These are phyloP conservation scores for Dendryphion nanum DNA, from an alignment of 2,329 filamentous ascomycete species.

Conservation along the genomic window DNA sequence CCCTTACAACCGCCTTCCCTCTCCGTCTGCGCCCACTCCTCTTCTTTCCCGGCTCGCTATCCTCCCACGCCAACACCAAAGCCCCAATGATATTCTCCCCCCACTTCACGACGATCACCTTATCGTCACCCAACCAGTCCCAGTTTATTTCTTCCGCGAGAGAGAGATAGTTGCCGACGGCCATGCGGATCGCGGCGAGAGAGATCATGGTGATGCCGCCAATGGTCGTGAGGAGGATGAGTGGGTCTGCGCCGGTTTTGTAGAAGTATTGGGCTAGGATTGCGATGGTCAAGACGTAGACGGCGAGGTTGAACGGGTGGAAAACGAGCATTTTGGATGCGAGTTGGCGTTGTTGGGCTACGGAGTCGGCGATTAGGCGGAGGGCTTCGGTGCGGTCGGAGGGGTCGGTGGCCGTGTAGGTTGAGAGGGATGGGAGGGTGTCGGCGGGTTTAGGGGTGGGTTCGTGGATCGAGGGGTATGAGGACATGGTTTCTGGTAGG, in stretches of 20 bases:
- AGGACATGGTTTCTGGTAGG: slow-evolving; percentile 32
- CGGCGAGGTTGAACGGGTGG: slow-evolving; percentile 38
- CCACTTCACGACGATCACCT: slow-evolving; percentile 62
- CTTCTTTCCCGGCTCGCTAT: slow-evolving; percentile 44
- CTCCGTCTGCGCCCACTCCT: slow-evolving; percentile 48
- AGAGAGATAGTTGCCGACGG: slow-evolving; percentile 61
- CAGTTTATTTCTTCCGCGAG: slow-evolving; percentile 61
- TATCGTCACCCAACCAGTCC: slow-evolving; percentile 59
- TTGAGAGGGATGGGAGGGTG: slow-evolving; percentile 58
- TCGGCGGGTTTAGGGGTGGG: slow-evolving; percentile 17
- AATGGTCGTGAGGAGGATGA: slow-evolving; percentile 57
- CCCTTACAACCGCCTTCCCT: slow-evolving; percentile 70
- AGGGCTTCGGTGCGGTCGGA: slow-evolving; percentile 67
- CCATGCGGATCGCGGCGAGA: slow-evolving; percentile 60
- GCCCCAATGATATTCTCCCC: slow-evolving; percentile 70
- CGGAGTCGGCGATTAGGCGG: slow-evolving; percentile 73
- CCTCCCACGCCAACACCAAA: slow-evolving; percentile 65
- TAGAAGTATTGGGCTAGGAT: slow-evolving; percentile 42
- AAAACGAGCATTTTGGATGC: slow-evolving; percentile 58
- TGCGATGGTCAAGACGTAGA: slow-evolving; percentile 39
- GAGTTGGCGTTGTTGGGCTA: slow-evolving; percentile 76
- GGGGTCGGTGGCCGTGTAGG: slow-evolving; percentile 51
- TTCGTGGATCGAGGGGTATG: slow-evolving; percentile 13
- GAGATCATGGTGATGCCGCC: slow-evolving; percentile 63
- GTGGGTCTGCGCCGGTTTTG: slow-evolving; percentile 49